A percentile compares a stretch with the other conserved stretches of the same genome.
phyloP scores from a whole-genome alignment of 2,329 filamentous ascomycete genomes.

The Xylariaceae sp. region DNA sequence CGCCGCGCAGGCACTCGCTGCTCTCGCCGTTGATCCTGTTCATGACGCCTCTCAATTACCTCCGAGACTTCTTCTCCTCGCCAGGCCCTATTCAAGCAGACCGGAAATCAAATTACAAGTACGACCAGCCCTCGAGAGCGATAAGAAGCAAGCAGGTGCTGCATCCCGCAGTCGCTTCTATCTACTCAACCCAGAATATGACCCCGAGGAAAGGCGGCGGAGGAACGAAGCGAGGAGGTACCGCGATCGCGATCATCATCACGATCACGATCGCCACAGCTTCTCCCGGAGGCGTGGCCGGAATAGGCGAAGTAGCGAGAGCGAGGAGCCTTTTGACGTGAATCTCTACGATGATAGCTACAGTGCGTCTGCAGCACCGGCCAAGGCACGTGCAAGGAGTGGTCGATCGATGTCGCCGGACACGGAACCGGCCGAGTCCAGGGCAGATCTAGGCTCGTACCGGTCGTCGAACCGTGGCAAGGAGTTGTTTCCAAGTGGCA shows the following conservation, averaged over 20 bases:
- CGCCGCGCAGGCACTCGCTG: constrained; percentile 50
- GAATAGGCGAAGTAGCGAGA: constrained; percentile 41
- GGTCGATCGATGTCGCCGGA: constrained; percentile 35
- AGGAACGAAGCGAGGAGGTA: constrained; percentile 53
- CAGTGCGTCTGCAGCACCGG: constrained; percentile 32
- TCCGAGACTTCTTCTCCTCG: constrained; percentile 58
- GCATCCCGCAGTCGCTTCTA: constrained; percentile 84
- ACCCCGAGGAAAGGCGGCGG: constrained; percentile 67
- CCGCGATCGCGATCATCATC: constrained; percentile 51
- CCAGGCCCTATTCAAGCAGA: constrained; percentile 62
- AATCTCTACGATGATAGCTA: constrained; percentile 77
- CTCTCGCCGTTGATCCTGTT: constrained; percentile 48
- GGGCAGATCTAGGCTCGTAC: constrained; percentile 20
- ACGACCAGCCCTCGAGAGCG: constrained; percentile 66
- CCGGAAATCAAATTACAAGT: constrained; percentile 66
- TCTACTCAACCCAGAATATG: constrained; percentile 82
- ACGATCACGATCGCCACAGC: constrained; percentile 46
- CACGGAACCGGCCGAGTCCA: constrained; percentile 18
- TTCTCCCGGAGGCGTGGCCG: constrained; percentile 29
- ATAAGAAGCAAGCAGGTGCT: constrained; percentile 76
- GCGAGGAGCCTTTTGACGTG: constrained; percentile 59
- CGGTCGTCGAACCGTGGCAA: constrained; percentile 43
- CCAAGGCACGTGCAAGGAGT: constrained; percentile 17
- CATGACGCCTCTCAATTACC: constrained; percentile 51
- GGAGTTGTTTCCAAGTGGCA: constrained; percentile 56